Evolutionary conservation across 169 alveolate species (phyloP), one percentile per base, ranked within the genome.

Genomic region (Cyclospora cayetanensis): DNA sequence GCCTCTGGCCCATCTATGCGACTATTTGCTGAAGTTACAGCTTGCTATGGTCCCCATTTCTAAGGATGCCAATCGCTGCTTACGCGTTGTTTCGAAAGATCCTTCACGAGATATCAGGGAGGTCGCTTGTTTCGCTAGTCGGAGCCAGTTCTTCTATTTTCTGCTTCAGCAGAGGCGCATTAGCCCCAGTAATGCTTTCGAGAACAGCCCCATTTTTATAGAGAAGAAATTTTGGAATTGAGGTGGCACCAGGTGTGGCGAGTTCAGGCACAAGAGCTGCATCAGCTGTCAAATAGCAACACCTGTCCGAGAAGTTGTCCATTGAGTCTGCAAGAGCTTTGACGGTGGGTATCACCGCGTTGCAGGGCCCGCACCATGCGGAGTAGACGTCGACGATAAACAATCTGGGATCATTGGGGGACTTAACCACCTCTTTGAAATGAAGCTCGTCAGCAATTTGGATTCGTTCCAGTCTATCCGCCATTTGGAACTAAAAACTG

Each of bases 121-220:
- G 41, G 9, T 39, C 39, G 25, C 55, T 34, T 7, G 46, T 15
- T 12, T 55, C 27, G 20, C 20, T 63, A 25, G 43, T 52, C 2
- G 89, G 89, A 15, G 52, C 29, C 31, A 79, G 42, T 1, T 55
- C 72, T 15, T 18, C 20, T 4, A 79, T 79, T 12, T 55, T 63
- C 34, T 79, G n/a, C 34, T 35, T 35, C 18, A 79, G 11, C 2
- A 63, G 68, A 53, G 89, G 89, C 29, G 89, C 89, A 41, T 79
- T 41, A 1, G 72, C 89, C 22, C 89, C 89, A 50, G 52, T 52
- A 2, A 79, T 52, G 18, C 52, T 74, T 79, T 43, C n/a, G 39
- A 79, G 53, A 2, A 79, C 34, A 4, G 89, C 70, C 7, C 89
- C 89, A 7, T 79, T 50, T 29, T 79, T 79, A 74, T 79, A 79